Conservation (phyloP, 257 asterid species). For the Scutellaria baicalensis region DNA sequence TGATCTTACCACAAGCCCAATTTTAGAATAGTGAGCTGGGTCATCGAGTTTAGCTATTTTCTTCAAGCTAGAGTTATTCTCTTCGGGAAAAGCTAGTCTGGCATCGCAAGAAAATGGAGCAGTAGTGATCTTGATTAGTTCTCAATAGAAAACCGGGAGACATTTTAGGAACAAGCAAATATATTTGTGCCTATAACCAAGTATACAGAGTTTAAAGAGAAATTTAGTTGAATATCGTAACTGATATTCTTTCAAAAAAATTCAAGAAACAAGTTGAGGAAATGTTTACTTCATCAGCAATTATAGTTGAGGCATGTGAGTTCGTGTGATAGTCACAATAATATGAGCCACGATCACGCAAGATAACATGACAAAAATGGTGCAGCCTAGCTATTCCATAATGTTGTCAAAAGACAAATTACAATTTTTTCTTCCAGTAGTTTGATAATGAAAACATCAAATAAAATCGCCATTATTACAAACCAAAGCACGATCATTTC, state of each 20-base stretch:
- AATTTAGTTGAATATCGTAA: background rate
- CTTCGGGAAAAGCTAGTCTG: slow-evolving; percentile 90
- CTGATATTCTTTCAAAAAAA: background rate
- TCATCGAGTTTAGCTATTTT: slow-evolving; percentile 82
- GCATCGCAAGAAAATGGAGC: slow-evolving; percentile 15
- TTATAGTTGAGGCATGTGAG: background rate
- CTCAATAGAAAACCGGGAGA: background rate
- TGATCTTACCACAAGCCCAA: slow-evolving; percentile 74
- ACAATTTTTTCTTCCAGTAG: background rate
- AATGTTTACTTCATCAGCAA: background rate
- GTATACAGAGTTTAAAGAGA: background rate
- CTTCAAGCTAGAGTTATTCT: slow-evolving; percentile 81
- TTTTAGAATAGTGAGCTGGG: slow-evolving; percentile 52
- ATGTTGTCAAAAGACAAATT: background rate
- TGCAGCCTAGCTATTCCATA: background rate
- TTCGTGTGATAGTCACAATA: background rate
- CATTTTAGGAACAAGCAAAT: background rate
- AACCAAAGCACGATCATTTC: slow-evolving; percentile 1
- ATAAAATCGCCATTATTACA: background rate
- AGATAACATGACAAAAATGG: background rate
- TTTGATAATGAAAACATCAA: background rate
- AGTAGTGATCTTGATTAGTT: background rate
- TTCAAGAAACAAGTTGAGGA: background rate
- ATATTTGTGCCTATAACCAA: background rate
- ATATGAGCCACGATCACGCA: background rate